A percentile compares a stretch with the other conserved stretches of the same genome.
Evolutionary conservation across 2,329 filamentous ascomycete genomes (phyloP).

Genomic region (Colletotrichum cuscutae): DNA sequence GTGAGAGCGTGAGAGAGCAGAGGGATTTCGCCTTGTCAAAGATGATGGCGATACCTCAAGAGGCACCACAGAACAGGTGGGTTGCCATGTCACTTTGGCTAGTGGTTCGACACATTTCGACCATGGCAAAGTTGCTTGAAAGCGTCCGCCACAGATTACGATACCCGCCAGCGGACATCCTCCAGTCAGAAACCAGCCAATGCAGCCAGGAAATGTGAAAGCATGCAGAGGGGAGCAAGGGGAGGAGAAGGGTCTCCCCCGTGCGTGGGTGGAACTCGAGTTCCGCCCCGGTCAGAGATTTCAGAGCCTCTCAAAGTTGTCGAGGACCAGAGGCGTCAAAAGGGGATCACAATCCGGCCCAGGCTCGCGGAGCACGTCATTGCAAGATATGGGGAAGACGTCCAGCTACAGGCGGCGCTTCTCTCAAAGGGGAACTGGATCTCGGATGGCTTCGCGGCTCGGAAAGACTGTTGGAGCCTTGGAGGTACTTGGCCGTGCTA

Average conservation of each 20-base stretch:
- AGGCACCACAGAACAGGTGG: neutral
- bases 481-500: too few relatives aligned
- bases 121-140: neutral
- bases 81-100: neutral
- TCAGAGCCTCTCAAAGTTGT: neutral
- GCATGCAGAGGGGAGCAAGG: neutral
- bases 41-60: neutral
- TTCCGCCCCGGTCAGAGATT: slow-evolving; percentile 13
- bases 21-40: neutral
- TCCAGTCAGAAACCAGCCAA: neutral
- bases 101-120: neutral
- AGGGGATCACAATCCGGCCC: neutral
- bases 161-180: slow-evolving; percentile 3
- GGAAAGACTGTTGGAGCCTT: too few relatives aligned
- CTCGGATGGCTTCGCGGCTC: neutral
- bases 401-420: neutral
- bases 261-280: slow-evolving; percentile 8
- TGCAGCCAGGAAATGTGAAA: neutral
- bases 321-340: too few relatives aligned
- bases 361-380: slow-evolving; percentile 24
- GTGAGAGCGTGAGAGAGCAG: too few relatives aligned
- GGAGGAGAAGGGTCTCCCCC: neutral
- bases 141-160: slow-evolving; percentile 6
- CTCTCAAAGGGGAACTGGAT: neutral
- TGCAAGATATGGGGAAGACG: slow-evolving; percentile 13